Conservation (phyloP, 768 basidiomycete genomes). For the Amyloporia xantha region DNA sequence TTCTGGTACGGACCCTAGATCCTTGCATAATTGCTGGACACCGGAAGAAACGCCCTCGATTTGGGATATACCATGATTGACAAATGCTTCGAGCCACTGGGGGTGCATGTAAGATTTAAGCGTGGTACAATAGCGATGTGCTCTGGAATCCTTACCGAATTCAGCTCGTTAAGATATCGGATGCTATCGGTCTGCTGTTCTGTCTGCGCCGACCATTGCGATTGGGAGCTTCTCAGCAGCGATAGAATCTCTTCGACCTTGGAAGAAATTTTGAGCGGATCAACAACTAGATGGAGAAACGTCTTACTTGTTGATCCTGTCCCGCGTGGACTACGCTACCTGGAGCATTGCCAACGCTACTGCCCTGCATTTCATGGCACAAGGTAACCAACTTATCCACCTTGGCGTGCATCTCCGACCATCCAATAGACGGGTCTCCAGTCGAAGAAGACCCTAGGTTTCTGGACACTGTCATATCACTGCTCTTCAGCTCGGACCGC, state of each 20-base stretch:
- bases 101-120: neutral
- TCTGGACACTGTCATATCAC: neutral
- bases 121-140: no score
- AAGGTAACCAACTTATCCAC: constrained; percentile 31
- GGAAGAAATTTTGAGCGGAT: no score
- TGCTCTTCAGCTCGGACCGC: constrained; percentile 32
- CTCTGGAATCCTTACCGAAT: constrained; percentile 58
- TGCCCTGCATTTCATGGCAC: constrained; percentile 10
- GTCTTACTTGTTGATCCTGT: neutral
- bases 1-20: constrained; percentile 34
- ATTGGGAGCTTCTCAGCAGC: constrained; percentile 42
- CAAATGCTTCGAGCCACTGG: constrained; percentile 82
- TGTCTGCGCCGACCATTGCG: constrained; percentile 40
- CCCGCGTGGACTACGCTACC: neutral
- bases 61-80: constrained; percentile 68
- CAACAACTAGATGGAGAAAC: neutral
- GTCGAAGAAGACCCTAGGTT: neutral
- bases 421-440: constrained; percentile 12
- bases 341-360: neutral
- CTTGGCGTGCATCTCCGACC: constrained; percentile 29
- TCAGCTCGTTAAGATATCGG: constrained; percentile 74
- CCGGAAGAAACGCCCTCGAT: constrained; percentile 55
- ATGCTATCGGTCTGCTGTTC: constrained; percentile 70
- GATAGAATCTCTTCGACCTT: constrained; percentile 42
- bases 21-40: constrained; percentile 52